Percentiles rank a stretch among this genome's conserved stretches.
Evolutionary conservation across 495 filamentous ascomycete species (phyloP).

Genomic region (Parathielavia appendiculata): DNA sequence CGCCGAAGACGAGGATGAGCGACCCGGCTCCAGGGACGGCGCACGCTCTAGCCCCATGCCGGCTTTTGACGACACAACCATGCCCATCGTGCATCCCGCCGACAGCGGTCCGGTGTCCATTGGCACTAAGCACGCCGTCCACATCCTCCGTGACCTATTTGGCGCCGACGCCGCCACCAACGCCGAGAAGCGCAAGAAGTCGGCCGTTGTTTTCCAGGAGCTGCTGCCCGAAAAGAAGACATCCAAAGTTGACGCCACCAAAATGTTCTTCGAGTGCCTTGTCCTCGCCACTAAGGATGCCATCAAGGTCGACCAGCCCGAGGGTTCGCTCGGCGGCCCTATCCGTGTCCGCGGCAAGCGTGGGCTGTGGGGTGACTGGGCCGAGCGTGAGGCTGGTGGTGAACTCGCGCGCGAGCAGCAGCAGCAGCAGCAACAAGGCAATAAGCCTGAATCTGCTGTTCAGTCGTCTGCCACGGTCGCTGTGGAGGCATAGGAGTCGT

Average conservation of each 20-base stretch:
- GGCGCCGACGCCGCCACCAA: conserved; percentile 57
- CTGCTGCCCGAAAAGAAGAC: conserved; percentile 76
- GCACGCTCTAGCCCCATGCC: conserved; percentile 40
- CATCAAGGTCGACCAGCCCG: conserved; percentile 90
- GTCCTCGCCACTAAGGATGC: conserved; percentile 97
- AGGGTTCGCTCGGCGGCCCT: conserved; percentile 63
- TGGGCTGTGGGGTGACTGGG: conserved; percentile 93
- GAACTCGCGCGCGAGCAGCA: conserved; percentile 44
- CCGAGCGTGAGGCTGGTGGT: conserved; percentile 70
- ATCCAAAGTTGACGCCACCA: conserved; percentile 81
- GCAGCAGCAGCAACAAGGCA: conserved; percentile 28
- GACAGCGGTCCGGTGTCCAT: conserved; percentile 79
- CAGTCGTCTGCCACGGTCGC: conserved; percentile 28
- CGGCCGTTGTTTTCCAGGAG: conserved; percentile 81
- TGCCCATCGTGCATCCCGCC: conserved; percentile 66
- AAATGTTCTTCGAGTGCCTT: conserved; percentile 98
- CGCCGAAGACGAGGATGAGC: conserved; percentile 53
- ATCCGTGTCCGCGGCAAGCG: conserved; percentile 82
- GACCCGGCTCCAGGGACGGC: conserved; percentile 24
- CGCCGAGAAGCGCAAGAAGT: conserved; percentile 65
- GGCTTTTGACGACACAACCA: conserved; percentile 69
- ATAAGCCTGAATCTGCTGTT: conserved; percentile 30
- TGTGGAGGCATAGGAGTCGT: conserved; percentile 23
- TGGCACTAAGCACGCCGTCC: conserved; percentile 91
- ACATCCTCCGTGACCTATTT: conserved; percentile 85